Conservation (phyloP, 345 rosid genomes). For the Noccaea bulbosa region DNA sequence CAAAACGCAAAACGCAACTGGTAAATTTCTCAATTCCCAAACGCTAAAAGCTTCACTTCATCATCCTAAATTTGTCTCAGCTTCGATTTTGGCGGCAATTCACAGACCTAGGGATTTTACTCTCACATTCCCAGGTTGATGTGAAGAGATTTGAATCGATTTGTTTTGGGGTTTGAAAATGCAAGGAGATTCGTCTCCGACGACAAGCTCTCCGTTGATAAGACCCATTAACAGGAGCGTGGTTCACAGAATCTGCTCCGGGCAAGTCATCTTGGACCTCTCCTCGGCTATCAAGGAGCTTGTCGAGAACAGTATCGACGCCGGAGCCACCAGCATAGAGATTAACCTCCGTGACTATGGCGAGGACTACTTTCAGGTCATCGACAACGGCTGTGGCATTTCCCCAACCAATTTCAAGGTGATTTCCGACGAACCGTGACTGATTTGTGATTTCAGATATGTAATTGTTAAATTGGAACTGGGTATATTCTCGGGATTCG, state of each 20-base stretch:
- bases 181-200: constrained; percentile 42
- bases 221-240: constrained; percentile 75
- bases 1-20: constrained; percentile 8
- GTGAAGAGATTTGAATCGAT: not conserved
- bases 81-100: constrained; percentile 40
- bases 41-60: not conserved
- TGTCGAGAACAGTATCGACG: constrained; percentile 95
- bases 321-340: constrained; percentile 88
- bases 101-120: constrained; percentile 1
- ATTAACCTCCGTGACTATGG: constrained; percentile 81
- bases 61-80: not conserved
- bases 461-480: not conserved
- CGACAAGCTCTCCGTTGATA: constrained; percentile 51
- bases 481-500: not conserved
- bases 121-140: constrained; percentile 15
- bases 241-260: constrained; percentile 84
- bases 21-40: not conserved
- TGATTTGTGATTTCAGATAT: constrained; percentile 6
- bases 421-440: not conserved
- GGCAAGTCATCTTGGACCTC: constrained; percentile 94
- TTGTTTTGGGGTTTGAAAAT: constrained; percentile 36
- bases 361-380: constrained; percentile 83
- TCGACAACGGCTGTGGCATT: constrained; percentile 92
- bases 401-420: constrained; percentile 88
- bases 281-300: constrained; percentile 95